Conservation (phyloP, 345 rosid genomes). For the Aquilaria malaccensis region DNA sequence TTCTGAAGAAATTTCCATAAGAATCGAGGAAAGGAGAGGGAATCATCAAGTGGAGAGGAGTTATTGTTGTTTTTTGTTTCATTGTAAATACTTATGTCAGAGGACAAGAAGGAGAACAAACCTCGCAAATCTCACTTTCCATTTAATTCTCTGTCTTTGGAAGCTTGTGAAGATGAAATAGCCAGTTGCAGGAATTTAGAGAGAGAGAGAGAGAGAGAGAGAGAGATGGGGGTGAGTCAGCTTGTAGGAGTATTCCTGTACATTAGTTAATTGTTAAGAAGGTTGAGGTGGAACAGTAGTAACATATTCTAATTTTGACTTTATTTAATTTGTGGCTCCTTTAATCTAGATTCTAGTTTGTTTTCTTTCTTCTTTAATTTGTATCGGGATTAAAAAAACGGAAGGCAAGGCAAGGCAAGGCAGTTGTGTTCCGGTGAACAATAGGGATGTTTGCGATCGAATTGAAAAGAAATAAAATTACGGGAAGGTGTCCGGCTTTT, state of each 20-base stretch:
- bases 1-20: constrained; percentile 24
- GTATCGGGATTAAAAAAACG: too few relatives aligned
- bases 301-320: constrained; percentile 29
- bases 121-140: constrained; percentile 69
- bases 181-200: constrained; percentile 30
- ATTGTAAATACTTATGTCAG: constrained; percentile 14
- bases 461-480: constrained; percentile 29
- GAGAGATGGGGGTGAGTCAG: constrained; percentile 42
- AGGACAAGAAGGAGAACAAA: constrained; percentile 38
- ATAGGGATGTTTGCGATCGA: constrained; percentile 35
- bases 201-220: constrained; percentile 20
- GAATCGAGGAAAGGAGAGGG: constrained; percentile 26
- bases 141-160: constrained; percentile 82
- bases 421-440: constrained; percentile 24
- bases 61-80: constrained; percentile 20
- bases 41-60: constrained; percentile 45
- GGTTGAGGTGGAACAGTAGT: constrained; percentile 28
- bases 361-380: too few relatives aligned
- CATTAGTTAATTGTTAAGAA: constrained; percentile 16
- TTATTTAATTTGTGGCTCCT: constrained; percentile 16
- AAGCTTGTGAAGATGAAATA: constrained; percentile 56
- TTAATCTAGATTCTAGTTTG: too few relatives aligned
- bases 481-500: constrained; percentile 38
- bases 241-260: constrained; percentile 17
- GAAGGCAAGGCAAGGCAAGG: too few relatives aligned